These are phyloP conservation scores for Macrolepiota fuliginosa DNA, from an alignment of 768 basidiomycete genomes.

Conservation along the genomic window DNA sequence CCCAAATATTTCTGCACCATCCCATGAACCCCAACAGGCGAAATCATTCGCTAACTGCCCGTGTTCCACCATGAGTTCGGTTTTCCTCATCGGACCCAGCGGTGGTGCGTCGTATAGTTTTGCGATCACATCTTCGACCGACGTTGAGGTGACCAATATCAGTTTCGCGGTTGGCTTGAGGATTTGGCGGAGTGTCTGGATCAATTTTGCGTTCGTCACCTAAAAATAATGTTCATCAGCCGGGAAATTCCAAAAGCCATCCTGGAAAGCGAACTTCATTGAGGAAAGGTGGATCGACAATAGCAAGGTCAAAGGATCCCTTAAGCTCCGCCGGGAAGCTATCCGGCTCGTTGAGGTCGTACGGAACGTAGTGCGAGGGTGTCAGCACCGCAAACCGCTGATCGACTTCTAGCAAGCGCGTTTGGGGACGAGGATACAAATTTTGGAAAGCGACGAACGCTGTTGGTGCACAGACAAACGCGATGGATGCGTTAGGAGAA, in stretches of 20 bases:
- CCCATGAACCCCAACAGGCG: constrained; percentile 42
- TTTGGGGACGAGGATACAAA: constrained; percentile 27
- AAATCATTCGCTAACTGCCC: constrained; percentile 40
- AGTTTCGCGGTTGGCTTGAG: constrained; percentile 36
- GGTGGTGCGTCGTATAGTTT: constrained; percentile 35
- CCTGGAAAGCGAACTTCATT: constrained; percentile 34
- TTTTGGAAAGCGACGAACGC: constrained; percentile 48
- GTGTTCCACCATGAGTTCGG: constrained; percentile 33
- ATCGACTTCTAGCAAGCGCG: constrained; percentile 40
- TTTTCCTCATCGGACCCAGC: constrained; percentile 34
- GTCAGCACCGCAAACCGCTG: constrained; percentile 39
- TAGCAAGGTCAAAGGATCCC: constrained; percentile 33
- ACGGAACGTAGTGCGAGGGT: constrained; percentile 36
- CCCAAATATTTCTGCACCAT: constrained; percentile 34
- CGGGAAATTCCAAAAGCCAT: background rate
- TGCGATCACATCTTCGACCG: constrained; percentile 30
- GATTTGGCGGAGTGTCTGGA: constrained; percentile 36
- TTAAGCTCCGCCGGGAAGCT: constrained; percentile 30
- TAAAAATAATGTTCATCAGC: constrained; percentile 14
- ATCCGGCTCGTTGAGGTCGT: constrained; percentile 44
- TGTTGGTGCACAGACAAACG: constrained; percentile 46
- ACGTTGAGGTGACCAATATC: constrained; percentile 38
- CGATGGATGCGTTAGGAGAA: constrained; percentile 30
- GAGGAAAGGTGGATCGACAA: constrained; percentile 46
- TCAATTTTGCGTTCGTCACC: constrained; percentile 39